phyloP scores from a whole-genome alignment of 495 filamentous ascomycete genomes.

The Thozetella sp. region DNA sequence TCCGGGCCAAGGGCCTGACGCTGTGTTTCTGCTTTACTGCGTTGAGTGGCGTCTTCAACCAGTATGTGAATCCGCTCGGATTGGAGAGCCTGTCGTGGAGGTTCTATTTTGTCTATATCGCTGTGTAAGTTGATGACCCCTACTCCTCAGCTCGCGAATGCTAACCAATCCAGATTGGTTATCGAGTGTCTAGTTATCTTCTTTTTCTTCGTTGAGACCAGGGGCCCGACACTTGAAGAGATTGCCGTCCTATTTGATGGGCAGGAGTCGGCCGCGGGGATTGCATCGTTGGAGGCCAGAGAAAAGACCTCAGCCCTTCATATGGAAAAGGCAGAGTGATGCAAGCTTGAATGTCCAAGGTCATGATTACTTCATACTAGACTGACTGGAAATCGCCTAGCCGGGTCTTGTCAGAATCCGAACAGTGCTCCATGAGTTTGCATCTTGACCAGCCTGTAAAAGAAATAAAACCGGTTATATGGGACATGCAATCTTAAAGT shows the following conservation, averaged over 20 bases:
- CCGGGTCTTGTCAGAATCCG: too few relatives aligned
- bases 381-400: too few relatives aligned
- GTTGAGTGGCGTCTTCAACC: too few relatives aligned
- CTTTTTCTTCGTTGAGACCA: slow-evolving; percentile 46
- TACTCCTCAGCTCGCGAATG: background rate
- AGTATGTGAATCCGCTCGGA: slow-evolving; percentile 41
- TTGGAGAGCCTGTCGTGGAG: slow-evolving; percentile 33
- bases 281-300: background rate
- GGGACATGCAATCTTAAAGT: too few relatives aligned
- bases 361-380: too few relatives aligned
- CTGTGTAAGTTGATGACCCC: slow-evolving; percentile 15
- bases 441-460: too few relatives aligned
- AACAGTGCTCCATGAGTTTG: too few relatives aligned
- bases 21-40: too few relatives aligned
- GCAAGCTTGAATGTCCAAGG: too few relatives aligned
- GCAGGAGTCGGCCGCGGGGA: background rate
- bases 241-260: slow-evolving; percentile 49
- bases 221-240: slow-evolving; percentile 45
- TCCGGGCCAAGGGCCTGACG: too few relatives aligned
- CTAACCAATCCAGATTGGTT: slow-evolving; percentile 15
- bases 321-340: too few relatives aligned
- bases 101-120: slow-evolving; percentile 39
- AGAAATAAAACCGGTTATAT: too few relatives aligned
- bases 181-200: slow-evolving; percentile 40
- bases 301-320: background rate